Evolutionary conservation across 768 basidiomycete genomes (phyloP).

Genomic region (Amanita exitialis): DNA sequence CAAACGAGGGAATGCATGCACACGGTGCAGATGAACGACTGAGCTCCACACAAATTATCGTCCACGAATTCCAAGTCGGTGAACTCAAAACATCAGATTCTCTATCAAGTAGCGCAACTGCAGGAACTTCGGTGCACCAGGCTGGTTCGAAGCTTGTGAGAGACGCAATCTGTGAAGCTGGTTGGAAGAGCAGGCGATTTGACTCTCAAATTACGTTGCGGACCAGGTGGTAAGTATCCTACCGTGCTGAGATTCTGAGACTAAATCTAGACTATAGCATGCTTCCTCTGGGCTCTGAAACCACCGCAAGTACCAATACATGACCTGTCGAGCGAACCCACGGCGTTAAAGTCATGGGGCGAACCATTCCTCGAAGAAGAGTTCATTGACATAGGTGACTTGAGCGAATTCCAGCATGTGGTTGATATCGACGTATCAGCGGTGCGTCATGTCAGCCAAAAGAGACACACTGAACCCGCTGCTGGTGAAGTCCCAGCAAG

Average conservation of each 20-base stretch:
- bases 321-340: neutral
- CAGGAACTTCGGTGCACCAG: neutral
- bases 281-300: constrained; percentile 3
- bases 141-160: neutral
- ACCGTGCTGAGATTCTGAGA: neutral
- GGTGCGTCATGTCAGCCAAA: neutral
- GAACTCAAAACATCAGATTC: neutral
- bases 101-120: neutral
- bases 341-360: constrained; percentile 29
- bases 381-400: constrained; percentile 22
- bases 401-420: constrained; percentile 34
- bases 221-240: neutral
- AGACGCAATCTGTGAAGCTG: neutral
- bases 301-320: neutral
- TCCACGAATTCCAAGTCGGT: neutral
- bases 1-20: neutral
- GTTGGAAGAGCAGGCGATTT: neutral
- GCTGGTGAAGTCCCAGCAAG: constrained; percentile 3
- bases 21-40: neutral
- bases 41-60: neutral
- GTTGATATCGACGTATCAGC: constrained; percentile 13
- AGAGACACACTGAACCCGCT: neutral
- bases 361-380: constrained; percentile 21
- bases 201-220: neutral
- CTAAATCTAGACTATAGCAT: constrained; percentile 1